A percentile compares a stretch with the other conserved stretches of the same genome.
These are phyloP conservation scores for Fusarium keratoplasticum DNA, from an alignment of 2,329 filamentous ascomycete species.

Conservation along the genomic window DNA sequence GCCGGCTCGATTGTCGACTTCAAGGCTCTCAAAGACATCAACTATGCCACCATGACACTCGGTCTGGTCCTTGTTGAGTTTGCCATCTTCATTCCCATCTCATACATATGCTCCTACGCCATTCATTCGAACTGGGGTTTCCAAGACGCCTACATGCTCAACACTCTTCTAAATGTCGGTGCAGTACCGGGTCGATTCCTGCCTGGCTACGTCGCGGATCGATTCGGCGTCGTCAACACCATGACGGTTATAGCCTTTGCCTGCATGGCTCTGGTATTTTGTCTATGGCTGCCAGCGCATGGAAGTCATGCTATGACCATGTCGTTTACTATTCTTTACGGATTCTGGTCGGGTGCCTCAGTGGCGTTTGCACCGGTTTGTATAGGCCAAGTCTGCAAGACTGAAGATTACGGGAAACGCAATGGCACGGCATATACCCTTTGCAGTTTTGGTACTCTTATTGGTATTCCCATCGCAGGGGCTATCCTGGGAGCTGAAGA, in stretches of 20 bases:
- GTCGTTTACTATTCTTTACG: neutral
- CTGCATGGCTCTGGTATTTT: neutral
- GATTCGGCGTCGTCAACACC: neutral
- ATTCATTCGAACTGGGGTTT: neutral
- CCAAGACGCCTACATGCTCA: neutral
- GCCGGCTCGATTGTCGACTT: slow-evolving; percentile 60
- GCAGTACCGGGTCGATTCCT: neutral
- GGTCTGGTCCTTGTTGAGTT: slow-evolving; percentile 67
- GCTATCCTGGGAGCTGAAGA: slow-evolving; percentile 2
- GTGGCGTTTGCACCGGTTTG: neutral
- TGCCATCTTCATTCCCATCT: slow-evolving; percentile 73
- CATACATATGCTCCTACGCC: slow-evolving; percentile 51
- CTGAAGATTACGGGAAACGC: neutral
- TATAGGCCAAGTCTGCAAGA: neutral
- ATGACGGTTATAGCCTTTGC: neutral
- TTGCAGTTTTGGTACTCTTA: neutral
- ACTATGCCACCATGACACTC: slow-evolving; percentile 60
- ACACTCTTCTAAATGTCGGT: neutral
- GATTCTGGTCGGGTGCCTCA: slow-evolving; percentile 1
- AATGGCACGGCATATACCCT: neutral
- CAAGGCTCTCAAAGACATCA: slow-evolving; percentile 61
- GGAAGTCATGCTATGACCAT: neutral
- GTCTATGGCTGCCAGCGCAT: neutral
- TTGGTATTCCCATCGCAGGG: slow-evolving; percentile 7
- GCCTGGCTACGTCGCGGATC: neutral